Evolutionary conservation across 1,284 basidiomycete species (phyloP).

Genomic region (Naganishia albida): DNA sequence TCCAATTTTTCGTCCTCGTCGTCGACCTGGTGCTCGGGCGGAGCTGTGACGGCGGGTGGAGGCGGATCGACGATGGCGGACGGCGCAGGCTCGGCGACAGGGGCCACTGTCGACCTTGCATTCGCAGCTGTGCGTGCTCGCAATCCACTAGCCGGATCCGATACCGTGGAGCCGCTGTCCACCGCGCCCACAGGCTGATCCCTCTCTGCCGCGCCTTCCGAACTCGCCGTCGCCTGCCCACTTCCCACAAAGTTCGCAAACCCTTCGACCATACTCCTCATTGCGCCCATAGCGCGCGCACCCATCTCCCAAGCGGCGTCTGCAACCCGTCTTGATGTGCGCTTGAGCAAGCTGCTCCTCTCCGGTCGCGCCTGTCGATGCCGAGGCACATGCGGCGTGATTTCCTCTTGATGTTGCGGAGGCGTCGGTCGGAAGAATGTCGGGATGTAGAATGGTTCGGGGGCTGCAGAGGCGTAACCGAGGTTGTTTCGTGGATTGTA

Average conservation of each 20-base stretch:
- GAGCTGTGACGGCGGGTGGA: not conserved
- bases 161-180: no score
- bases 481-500: conserved; percentile 1
- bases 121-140: not conserved
- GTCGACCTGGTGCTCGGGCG: not conserved
- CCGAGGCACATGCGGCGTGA: not conserved
- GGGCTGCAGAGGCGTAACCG: not conserved
- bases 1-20: conserved; percentile 8
- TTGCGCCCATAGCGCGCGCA: not conserved
- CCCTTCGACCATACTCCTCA: not conserved
- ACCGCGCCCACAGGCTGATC: no score
- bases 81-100: not conserved
- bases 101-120: not conserved
- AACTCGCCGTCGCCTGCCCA: not conserved
- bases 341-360: conserved; percentile 3
- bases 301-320: not conserved
- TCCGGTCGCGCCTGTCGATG: not conserved
- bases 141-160: no score
- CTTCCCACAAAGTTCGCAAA: not conserved
- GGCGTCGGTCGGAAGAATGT: not conserved
- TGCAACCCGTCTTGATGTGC: not conserved
- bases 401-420: not conserved
- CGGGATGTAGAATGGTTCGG: not conserved
- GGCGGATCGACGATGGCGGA: not conserved
- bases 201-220: not conserved